A percentile compares a stretch with the other conserved stretches of the same genome.
Conservation (phyloP, 257 asterid genomes). For the Ophiorrhiza pumila region DNA sequence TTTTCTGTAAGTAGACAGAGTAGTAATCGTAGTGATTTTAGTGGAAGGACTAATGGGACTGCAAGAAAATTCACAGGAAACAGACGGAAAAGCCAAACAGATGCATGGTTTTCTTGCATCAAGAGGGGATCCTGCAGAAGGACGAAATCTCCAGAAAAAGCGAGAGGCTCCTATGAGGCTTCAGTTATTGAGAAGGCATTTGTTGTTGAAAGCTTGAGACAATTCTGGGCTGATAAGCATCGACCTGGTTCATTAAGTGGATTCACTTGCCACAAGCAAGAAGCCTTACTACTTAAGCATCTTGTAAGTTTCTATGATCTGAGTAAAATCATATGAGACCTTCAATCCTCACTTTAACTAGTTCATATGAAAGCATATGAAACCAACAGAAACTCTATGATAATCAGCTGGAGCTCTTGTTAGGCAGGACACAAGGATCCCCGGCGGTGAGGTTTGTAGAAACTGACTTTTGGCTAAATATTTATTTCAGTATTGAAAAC, state of each 20-base stretch:
- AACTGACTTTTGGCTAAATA: neutral
- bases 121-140: constrained; percentile 64
- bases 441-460: constrained; percentile 72
- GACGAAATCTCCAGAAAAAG: constrained; percentile 55
- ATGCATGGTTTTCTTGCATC: constrained; percentile 68
- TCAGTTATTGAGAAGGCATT: constrained; percentile 61
- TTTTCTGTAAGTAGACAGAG: constrained; percentile 49
- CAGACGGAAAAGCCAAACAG: constrained; percentile 50
- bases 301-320: constrained; percentile 45
- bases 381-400: neutral
- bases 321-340: neutral
- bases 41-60: constrained; percentile 56
- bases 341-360: neutral
- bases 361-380: neutral
- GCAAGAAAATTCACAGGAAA: constrained; percentile 47
- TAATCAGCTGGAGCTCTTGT: constrained; percentile 99
- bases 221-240: constrained; percentile 79
- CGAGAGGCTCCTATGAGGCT: constrained; percentile 55
- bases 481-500: neutral
- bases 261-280: constrained; percentile 72
- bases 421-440: constrained; percentile 79
- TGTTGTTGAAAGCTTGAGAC: constrained; percentile 68
- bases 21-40: constrained; percentile 43
- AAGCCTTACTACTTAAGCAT: constrained; percentile 61
- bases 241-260: constrained; percentile 56